Evolutionary conservation across 2,329 filamentous ascomycete genomes (phyloP), one percentile per base, ranked within the genome.

Genomic region (Aspergillus cejpii): DNA sequence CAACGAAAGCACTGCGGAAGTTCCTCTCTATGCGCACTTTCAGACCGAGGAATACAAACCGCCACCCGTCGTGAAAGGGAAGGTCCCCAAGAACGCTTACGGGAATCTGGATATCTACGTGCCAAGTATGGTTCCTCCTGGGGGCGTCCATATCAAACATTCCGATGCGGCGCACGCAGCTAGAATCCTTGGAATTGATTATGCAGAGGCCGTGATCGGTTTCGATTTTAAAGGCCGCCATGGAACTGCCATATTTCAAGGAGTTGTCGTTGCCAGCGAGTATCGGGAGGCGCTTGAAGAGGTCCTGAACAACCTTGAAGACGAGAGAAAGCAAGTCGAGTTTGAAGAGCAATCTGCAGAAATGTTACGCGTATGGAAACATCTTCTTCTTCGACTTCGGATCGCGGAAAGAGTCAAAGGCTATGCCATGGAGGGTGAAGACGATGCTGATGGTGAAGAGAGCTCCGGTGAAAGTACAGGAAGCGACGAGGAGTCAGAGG

Each of bases 191-290:
- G 83, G 83, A 0, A 76, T 97, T 14, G 89, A 97, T 66, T 94
- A 85, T 63, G 87, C 87, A 2, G 87, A 91, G 24, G 92, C 92
- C 0, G 80, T 98, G 4, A 92, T 84, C 0, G 91, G 91, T 0
- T 98, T 97, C 59, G 76, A 84, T 28, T 98, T 97, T 69, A 83
- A 81, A 59, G 89, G 89, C 1, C 80, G 87, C 2, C 83, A 87
- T 44, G 91, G 91, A 12, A 96, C 88, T 2, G 89, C 92, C 1
- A 77, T 96, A 2, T 69, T 92, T 2, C 77, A 80, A 28, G 92
- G 92, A 1, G 78, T 84, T 1, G 81, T 98, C 0, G 80, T 94
- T 1, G 84, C 89, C 0, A 62, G 68, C 12, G 84, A 91, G 61
- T 80, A 82, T 49, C 75, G 72, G 6, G 86, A 90, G 44, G 89